Conservation (phyloP, 2,329 filamentous ascomycete genomes). For the Coniella lustricola region DNA sequence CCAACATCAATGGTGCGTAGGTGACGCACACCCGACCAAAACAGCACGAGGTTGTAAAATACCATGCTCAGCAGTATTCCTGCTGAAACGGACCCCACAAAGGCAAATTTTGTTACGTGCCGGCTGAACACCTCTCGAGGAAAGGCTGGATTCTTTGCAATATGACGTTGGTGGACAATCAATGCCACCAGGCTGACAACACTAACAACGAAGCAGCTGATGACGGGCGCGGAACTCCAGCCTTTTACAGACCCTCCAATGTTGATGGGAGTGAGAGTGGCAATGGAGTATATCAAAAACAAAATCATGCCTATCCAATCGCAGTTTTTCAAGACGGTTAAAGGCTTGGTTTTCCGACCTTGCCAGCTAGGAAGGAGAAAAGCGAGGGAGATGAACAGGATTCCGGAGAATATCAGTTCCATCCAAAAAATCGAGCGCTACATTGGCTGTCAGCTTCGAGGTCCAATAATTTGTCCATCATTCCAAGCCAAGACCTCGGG, state of each 20-base stretch:
- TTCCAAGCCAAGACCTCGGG: not conserved
- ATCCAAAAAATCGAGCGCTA: conserved; percentile 9
- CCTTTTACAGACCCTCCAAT: conserved; percentile 5
- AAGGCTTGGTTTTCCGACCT: not conserved
- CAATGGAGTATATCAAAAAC: conserved; percentile 8
- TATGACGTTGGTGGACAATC: conserved; percentile 5
- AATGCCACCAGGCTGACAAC: conserved; percentile 3
- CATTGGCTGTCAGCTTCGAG: not conserved
- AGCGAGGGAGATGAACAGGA: not conserved
- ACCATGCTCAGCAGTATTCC: conserved; percentile 10
- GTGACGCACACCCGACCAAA: conserved; percentile 10
- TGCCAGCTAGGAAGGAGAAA: conserved; percentile 5
- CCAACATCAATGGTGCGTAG: not conserved
- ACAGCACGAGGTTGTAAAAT: conserved; percentile 15
- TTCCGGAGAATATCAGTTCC: not conserved
- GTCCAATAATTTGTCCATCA: too few relatives aligned
- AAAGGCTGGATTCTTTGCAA: conserved; percentile 5
- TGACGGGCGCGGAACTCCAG: conserved; percentile 1
- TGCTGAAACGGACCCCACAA: conserved; percentile 4
- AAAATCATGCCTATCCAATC: conserved; percentile 11
- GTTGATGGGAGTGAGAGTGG: conserved; percentile 10
- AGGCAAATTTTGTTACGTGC: conserved; percentile 2
- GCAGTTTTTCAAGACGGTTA: conserved; percentile 3
- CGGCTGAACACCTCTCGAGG: conserved; percentile 7
- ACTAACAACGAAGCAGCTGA: not conserved